Conservation (phyloP, 2,329 filamentous ascomycete genomes). For the Aureobasidium sp. region DNA sequence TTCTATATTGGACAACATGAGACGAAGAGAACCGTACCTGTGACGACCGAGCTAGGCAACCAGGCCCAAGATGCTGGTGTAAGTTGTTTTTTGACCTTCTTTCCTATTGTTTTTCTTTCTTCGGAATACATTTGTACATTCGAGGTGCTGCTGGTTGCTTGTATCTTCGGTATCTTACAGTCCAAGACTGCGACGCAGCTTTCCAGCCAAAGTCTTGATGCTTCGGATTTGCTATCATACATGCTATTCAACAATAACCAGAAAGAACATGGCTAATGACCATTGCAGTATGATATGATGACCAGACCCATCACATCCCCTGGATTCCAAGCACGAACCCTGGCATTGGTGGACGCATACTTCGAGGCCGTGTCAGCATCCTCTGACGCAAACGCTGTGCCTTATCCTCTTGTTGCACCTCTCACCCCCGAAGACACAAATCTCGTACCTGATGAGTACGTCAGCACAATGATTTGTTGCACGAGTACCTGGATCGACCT, state of each 20-base stretch:
- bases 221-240: no score
- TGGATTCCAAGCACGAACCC: conserved; percentile 61
- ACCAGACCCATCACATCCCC: conserved; percentile 70
- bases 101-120: no score
- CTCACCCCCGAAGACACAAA: conserved; percentile 73
- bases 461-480: conserved; percentile 67
- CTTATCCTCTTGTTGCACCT: conserved; percentile 45
- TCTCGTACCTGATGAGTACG: conserved; percentile 57
- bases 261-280: background rate
- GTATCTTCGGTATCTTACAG: no score
- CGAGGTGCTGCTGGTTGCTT: no score
- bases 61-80: conserved; percentile 52
- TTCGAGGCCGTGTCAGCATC: conserved; percentile 32
- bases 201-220: no score
- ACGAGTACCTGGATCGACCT: conserved; percentile 92
- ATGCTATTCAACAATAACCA: no score
- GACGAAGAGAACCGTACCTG: conserved; percentile 49
- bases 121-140: no score
- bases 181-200: no score
- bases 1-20: conserved; percentile 73
- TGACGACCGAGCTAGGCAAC: conserved; percentile 56
- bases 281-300: conserved; percentile 62
- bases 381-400: conserved; percentile 26
- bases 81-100: conserved; percentile 34
- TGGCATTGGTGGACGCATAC: conserved; percentile 52